Evolutionary conservation across 371 early-diverging fungal species (phyloP).

Genomic region (Rhizopus delemar): DNA sequence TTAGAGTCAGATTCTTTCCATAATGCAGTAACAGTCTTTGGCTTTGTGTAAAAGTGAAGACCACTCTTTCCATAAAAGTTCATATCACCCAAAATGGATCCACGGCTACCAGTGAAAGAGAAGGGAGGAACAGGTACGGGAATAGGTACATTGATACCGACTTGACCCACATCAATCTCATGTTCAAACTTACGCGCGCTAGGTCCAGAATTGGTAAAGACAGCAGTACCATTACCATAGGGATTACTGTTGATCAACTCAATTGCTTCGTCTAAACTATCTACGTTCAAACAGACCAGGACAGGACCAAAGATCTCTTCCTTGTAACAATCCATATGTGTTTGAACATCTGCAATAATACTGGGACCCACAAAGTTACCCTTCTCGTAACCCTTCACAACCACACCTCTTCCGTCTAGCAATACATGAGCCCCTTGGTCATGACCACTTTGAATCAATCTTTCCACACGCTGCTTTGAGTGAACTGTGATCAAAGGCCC

Average conservation of each 20-base stretch:
- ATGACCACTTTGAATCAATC: constrained; percentile 79
- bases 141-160: constrained; percentile 91
- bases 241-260: constrained; percentile 88
- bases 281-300: constrained; percentile 79
- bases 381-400: constrained; percentile 71
- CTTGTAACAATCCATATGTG: constrained; percentile 90
- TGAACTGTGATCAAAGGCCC: constrained; percentile 90
- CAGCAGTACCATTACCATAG: constrained; percentile 96
- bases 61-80: constrained; percentile 92
- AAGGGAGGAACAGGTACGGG: constrained; percentile 98
- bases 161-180: constrained; percentile 93
- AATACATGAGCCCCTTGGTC: constrained; percentile 89
- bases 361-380: constrained; percentile 97
- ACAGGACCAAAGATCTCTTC: constrained; percentile 98
- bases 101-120: constrained; percentile 94
- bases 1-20: constrained; percentile 89
- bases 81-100: constrained; percentile 91
- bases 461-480: constrained; percentile 79
- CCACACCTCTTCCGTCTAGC: constrained; percentile 87
- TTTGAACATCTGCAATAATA: constrained; percentile 77
- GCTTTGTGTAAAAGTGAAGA: constrained; percentile 87
- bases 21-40: constrained; percentile 92
- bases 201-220: constrained; percentile 92
- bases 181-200: constrained; percentile 87
- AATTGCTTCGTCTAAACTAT: constrained; percentile 91